Conservation (phyloP, 805 yeast genomes). For the Candida montana region DNA sequence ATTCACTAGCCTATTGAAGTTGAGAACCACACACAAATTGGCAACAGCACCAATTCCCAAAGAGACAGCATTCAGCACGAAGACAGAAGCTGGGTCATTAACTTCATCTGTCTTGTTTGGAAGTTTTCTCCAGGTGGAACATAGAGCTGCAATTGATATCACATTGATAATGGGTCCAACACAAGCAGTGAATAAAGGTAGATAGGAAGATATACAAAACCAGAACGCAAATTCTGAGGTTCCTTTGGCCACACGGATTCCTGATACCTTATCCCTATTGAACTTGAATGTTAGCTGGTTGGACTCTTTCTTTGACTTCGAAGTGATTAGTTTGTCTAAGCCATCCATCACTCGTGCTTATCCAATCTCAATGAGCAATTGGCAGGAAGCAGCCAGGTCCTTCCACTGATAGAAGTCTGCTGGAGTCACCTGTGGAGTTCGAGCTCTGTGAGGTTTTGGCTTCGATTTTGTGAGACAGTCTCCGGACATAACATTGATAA, state of each 20-base stretch:
- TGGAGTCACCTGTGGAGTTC: too few species aligned
- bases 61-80: conserved; percentile 50
- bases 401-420: too few species aligned
- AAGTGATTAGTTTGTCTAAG: too few species aligned
- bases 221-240: conserved; percentile 33
- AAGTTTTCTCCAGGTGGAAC: conserved; percentile 53
- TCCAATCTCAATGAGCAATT: too few species aligned
- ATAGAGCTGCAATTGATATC: conserved; percentile 65
- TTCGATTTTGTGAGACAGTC: too few species aligned
- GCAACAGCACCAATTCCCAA: conserved; percentile 62
- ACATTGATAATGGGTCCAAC: conserved; percentile 75
- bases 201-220: conserved; percentile 61
- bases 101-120: neutral
- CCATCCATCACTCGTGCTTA: too few species aligned
- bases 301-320: too few species aligned
- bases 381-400: too few species aligned
- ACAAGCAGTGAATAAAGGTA: conserved; percentile 75
- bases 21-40: conserved; percentile 62
- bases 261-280: conserved; percentile 14
- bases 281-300: conserved; percentile 13
- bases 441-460: too few species aligned
- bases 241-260: conserved; percentile 16
- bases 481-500: too few species aligned
- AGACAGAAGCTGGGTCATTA: neutral
- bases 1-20: conserved; percentile 53